These are phyloP conservation scores for Aspergillus coremiiformis DNA, from an alignment of 495 filamentous ascomycete genomes.

Conservation along the genomic window DNA sequence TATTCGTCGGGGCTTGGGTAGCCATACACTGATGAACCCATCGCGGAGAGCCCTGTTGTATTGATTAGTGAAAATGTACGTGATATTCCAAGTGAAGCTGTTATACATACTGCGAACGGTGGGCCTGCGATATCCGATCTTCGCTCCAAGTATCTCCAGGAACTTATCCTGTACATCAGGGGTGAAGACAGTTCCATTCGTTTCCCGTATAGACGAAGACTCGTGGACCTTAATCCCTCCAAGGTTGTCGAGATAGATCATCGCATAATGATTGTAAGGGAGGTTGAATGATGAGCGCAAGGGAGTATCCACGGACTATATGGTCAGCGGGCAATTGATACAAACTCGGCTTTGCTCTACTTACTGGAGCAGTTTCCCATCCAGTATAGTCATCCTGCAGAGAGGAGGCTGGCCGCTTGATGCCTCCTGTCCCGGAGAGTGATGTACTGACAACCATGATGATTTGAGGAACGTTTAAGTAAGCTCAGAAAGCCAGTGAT, in stretches of 20 bases:
- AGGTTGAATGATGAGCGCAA: slow-evolving; percentile 24
- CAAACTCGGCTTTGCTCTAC: slow-evolving; percentile 6
- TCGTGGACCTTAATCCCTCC: slow-evolving; percentile 32
- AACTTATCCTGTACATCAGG: slow-evolving; percentile 34
- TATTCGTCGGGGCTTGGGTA: slow-evolving; percentile 14
- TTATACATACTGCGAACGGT: slow-evolving; percentile 23
- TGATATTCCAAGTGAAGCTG: background rate
- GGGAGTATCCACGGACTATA: slow-evolving; percentile 29
- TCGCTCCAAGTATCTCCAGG: slow-evolving; percentile 29
- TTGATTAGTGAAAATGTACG: slow-evolving; percentile 4
- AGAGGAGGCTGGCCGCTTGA: slow-evolving; percentile 33
- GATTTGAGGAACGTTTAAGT: slow-evolving; percentile 1
- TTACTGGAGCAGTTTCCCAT: slow-evolving; percentile 35
- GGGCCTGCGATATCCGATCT: slow-evolving; percentile 26
- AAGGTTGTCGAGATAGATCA: slow-evolving; percentile 38
- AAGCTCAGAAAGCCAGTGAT: slow-evolving; percentile 8
- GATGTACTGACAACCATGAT: slow-evolving; percentile 34
- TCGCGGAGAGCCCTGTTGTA: slow-evolving; percentile 9
- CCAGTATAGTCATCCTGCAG: slow-evolving; percentile 24
- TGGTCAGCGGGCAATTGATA: background rate
- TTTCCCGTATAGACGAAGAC: slow-evolving; percentile 32
- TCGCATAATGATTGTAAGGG: slow-evolving; percentile 33
- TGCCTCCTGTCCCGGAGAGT: slow-evolving; percentile 20
- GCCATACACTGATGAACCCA: slow-evolving; percentile 5
- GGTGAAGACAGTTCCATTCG: slow-evolving; percentile 30